phyloP scores from a whole-genome alignment of 1,284 basidiomycete species.

The Filobasidium uniguttulatum region DNA sequence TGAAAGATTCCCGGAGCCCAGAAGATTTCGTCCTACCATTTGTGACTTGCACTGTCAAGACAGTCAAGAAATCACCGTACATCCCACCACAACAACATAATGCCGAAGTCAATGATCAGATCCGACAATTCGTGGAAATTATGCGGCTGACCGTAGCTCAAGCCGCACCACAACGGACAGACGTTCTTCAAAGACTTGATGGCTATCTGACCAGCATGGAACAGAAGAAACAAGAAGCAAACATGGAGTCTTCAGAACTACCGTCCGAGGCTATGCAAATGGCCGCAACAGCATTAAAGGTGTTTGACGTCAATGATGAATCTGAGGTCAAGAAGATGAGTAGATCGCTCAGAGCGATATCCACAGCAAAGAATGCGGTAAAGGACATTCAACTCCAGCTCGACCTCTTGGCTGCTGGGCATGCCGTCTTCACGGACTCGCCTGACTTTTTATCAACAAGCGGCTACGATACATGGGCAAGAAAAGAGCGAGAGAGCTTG shows the following conservation, averaged over 20 bases:
- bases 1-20: conserved; percentile 92
- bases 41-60: conserved; percentile 71
- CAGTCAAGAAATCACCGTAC: conserved; percentile 79
- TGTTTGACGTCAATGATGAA: not conserved
- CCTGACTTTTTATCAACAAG: not conserved
- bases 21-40: conserved; percentile 95
- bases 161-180: not conserved
- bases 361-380: not conserved
- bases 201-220: conserved; percentile 11
- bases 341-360: not conserved
- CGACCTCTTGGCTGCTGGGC: not conserved
- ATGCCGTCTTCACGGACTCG: not conserved
- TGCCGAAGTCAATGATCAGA: conserved; percentile 15
- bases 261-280: not conserved
- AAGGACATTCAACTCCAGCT: not conserved
- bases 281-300: not conserved
- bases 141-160: conserved; percentile 6
- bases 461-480: not conserved
- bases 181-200: conserved; percentile 8
- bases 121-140: conserved; percentile 19
- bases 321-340: not conserved
- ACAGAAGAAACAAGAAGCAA: conserved; percentile 7
- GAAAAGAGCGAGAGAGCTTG: not conserved
- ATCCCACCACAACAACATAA: conserved; percentile 57
- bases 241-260: not conserved